phyloP scores from a whole-genome alignment of 192 early-diverging fungal species.

The Phycomyces blakesleeanus region DNA sequence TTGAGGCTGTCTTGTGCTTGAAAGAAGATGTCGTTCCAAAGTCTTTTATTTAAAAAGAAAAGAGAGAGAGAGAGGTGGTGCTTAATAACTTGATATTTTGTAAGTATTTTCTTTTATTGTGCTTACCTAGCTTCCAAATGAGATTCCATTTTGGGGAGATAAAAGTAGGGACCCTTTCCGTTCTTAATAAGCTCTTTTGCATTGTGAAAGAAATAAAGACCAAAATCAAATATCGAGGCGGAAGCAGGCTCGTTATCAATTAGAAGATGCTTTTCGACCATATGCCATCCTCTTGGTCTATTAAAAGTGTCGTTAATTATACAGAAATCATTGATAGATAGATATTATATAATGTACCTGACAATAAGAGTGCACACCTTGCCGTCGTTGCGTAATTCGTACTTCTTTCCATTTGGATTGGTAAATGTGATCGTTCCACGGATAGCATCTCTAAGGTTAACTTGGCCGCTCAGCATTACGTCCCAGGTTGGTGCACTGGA shows the following conservation, averaged over 20 bases:
- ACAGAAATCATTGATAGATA: background rate
- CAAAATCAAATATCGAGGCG: slow-evolving; percentile 96
- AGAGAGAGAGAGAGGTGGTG: too few relatives aligned
- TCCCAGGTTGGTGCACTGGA: slow-evolving; percentile 96
- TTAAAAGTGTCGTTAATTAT: background rate
- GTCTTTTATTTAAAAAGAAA: too few relatives aligned
- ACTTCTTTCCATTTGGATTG: slow-evolving; percentile 88
- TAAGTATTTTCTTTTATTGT: background rate
- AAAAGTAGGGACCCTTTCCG: slow-evolving; percentile 95
- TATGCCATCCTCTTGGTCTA: slow-evolving; percentile 96
- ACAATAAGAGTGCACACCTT: slow-evolving; percentile 88
- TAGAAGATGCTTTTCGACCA: slow-evolving; percentile 92
- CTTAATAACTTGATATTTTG: background rate
- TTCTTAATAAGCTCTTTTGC: slow-evolving; percentile 70
- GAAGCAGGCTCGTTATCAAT: slow-evolving; percentile 88
- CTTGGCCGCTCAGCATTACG: slow-evolving; percentile 82
- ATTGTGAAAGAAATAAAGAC: slow-evolving; percentile 98
- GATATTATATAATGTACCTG: slow-evolving; percentile 47
- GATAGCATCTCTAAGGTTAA: slow-evolving; percentile 91
- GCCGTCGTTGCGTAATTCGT: slow-evolving; percentile 83
- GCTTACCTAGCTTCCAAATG: slow-evolving; percentile 77
- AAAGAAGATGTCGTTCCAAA: slow-evolving; percentile 98
- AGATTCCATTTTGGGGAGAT: slow-evolving; percentile 97
- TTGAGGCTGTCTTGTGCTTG: slow-evolving; percentile 83
- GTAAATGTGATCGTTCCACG: slow-evolving; percentile 80